These are phyloP conservation scores for Tetrahymena elliotti DNA, from an alignment of 73 alveolate species.

Conservation along the genomic window DNA sequence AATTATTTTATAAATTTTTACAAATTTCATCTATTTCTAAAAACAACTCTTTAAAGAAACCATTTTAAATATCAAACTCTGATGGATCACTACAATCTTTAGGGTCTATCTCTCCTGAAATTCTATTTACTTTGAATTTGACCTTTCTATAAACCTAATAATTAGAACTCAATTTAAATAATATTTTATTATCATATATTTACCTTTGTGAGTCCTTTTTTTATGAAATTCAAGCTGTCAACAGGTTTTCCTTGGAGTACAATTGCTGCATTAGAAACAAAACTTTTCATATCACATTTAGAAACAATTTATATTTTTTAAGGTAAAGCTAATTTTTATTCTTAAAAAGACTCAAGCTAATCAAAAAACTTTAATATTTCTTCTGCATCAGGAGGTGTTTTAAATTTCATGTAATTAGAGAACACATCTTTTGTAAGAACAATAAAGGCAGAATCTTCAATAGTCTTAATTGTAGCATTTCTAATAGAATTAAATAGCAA, in stretches of 20 bases:
- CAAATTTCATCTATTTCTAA: neutral
- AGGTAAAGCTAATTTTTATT: constrained; percentile 26
- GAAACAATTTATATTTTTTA: constrained; percentile 31
- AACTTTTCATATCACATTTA: constrained; percentile 13
- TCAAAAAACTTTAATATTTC: neutral
- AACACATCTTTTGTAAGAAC: constrained; percentile 31
- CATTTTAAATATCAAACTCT: neutral
- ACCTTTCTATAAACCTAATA: neutral
- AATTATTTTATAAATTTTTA: neutral
- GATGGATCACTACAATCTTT: constrained; percentile 18
- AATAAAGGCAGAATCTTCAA: constrained; percentile 21
- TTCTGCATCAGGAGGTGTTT: constrained; percentile 26
- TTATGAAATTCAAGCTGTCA: constrained; percentile 6
- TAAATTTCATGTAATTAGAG: constrained; percentile 32
- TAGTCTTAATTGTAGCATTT: constrained; percentile 36
- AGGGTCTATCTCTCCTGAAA: constrained; percentile 13
- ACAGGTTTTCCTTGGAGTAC: constrained; percentile 19
- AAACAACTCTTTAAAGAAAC: constrained; percentile 7
- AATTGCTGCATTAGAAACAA: constrained; percentile 10
- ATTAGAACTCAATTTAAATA: neutral
- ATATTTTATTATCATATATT: neutral
- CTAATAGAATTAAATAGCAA: constrained; percentile 32
- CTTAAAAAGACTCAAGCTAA: constrained; percentile 19
- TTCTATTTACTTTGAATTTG: neutral
- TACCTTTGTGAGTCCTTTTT: constrained; percentile 20